phyloP scores from a whole-genome alignment of 2,329 filamentous ascomycete genomes.

The Bertia moriformis region DNA sequence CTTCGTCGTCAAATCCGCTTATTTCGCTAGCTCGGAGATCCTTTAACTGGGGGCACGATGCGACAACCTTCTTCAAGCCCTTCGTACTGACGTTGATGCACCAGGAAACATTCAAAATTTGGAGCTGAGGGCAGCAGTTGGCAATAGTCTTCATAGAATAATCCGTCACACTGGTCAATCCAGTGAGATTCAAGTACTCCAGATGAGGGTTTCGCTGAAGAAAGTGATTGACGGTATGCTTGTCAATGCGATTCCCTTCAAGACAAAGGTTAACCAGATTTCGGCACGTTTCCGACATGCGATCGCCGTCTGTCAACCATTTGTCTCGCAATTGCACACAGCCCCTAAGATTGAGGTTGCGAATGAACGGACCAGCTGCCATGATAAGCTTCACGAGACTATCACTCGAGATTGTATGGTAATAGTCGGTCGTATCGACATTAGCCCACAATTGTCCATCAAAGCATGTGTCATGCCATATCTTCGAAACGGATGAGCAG shows the following conservation, averaged over 20 bases:
- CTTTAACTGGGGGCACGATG: constrained; percentile 56
- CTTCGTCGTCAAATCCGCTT: constrained; percentile 59
- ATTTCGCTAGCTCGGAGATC: constrained; percentile 77
- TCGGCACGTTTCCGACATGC: constrained; percentile 53
- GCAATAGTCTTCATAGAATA: constrained; percentile 76
- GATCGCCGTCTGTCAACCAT: constrained; percentile 62
- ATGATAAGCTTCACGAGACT: constrained; percentile 75
- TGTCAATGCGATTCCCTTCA: constrained; percentile 74
- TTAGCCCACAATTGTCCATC: constrained; percentile 87
- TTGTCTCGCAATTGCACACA: constrained; percentile 79
- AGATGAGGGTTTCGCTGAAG: constrained; percentile 61
- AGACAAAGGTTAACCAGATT: constrained; percentile 80
- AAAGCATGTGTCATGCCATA: constrained; percentile 72
- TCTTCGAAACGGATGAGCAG: constrained; percentile 61
- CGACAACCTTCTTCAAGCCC: constrained; percentile 59
- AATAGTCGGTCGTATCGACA: constrained; percentile 75
- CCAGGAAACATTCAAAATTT: constrained; percentile 82
- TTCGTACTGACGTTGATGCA: constrained; percentile 72
- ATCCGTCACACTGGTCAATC: constrained; percentile 67
- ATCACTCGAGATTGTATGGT: constrained; percentile 70
- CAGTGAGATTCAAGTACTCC: constrained; percentile 74
- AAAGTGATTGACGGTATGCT: constrained; percentile 63
- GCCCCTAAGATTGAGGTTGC: constrained; percentile 76
- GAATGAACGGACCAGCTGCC: constrained; percentile 75
- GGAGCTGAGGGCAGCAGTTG: constrained; percentile 65